Evolutionary conservation across 305 asterid genomes (phyloP), one percentile per base, ranked within the genome.

Genomic region (Solanum hybrid): DNA sequence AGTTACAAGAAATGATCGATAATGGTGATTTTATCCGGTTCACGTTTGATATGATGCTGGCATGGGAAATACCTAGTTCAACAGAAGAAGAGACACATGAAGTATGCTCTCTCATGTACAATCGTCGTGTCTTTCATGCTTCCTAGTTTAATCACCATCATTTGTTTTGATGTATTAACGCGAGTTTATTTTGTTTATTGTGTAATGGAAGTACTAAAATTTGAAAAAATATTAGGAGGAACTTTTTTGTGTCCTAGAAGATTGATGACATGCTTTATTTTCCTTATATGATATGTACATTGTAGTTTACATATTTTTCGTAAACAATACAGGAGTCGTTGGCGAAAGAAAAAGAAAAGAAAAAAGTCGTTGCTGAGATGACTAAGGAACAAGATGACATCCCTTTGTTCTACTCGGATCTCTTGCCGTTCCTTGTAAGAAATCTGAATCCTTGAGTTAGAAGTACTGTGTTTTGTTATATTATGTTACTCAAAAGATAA

Each of bases 341-440:
- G 88, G 98, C 90, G 8, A 97, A 97, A 90, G 98, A 93, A 93
- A 93, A 40, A 77, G 96, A 96, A 94, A 98, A 95, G 75, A 93
- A 90, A 87, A 91, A 90, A 90, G 92, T 86, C 7, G 57, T 89
- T 1, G 85, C 69, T 18, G 90, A 61, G 91, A 91, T 84, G 42
- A 73, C 42, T 39, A 84, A 90, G 33, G 93, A 91, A 84, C 95
- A 92, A 61, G 98, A 97, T 80, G 99, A 97, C 26, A 91, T 94
- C 80, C 88, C 99, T 34, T 94, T 97, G 89, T 97, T 97, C 94
- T 97, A 97, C 90, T 96, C 99, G 0, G 99, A 97, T 93, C 90
- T 96, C 88, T 94, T 97, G 96, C 99, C 99, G 8, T 98, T 97
- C 91, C 99, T 97, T 76, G 98, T 96, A 92, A 94, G 98, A 77